Base-by-base conservation (phyloP, 805 yeast genomes). In the Millerozyma acaciae region DNA sequence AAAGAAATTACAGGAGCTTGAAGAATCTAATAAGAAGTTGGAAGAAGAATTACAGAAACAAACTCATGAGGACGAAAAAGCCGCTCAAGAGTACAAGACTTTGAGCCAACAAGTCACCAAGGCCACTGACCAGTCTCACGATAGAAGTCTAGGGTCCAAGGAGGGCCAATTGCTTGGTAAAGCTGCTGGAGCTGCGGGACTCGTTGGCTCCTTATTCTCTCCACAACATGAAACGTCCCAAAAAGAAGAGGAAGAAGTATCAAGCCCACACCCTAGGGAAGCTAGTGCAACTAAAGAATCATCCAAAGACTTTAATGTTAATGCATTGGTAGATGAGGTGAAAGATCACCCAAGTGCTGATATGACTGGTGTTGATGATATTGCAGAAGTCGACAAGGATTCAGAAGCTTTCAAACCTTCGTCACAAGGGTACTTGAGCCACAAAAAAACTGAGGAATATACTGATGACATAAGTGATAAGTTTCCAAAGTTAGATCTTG, bases 401-500 rank as follows among this genome's bases (percentile, higher is more conserved):
- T 10, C 35, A 12, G 9, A 8, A 10, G 8, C 10, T 10, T 21
- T 19, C 20, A 16, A 16, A 5, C 10, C 7, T 25, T 16, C 28
- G 10, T 22, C 25, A 2, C 21, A n/a, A n/a, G n/a, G n/a, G n/a
- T n/a, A n/a, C n/a, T n/a, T n/a, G n/a, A n/a, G n/a, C n/a, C n/a
- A 9, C 4, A n/a, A 27, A 16, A 24, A 16, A 8, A 9, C 27
- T 16, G 26, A 30, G 10, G 35, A 34, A 30, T 21, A 16, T 16
- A 16, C 28, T 8, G 40, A 27, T n/a, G n/a, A n/a, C n/a, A n/a
- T n/a, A n/a, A n/a, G n/a, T n/a, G n/a, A 38, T n/a, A 37, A 66
- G 34, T 64, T 65, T 35, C 62, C 65, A 4, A 57, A 57, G 5
- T 53, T 66, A 8, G 58, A 62, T 10, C 44, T 51, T 1, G 60